Evolutionary conservation across 2,329 filamentous ascomycete species (phyloP).

Genomic region (Paraconiothyrium brasiliense): DNA sequence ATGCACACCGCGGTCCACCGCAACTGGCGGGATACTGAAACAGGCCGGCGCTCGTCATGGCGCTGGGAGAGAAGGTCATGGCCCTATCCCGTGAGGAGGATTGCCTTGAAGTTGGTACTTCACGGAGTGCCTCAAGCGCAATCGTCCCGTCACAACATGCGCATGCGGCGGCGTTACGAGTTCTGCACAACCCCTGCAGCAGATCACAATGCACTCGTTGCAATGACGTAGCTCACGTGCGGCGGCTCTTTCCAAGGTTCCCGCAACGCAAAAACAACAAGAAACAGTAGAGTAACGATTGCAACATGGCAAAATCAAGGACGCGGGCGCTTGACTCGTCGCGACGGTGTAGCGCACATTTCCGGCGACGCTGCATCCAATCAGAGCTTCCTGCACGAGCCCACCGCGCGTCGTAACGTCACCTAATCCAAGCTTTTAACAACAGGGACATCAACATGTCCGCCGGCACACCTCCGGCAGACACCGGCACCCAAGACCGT

Average conservation of each 20-base stretch:
- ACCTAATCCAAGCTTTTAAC: slow-evolving; percentile 3
- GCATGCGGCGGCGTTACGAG: background rate
- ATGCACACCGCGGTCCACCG: no score
- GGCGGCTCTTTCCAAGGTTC: background rate
- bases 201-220: background rate
- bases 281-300: background rate
- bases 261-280: background rate
- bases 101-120: no score
- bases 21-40: no score
- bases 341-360: background rate
- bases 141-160: no score
- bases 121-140: no score
- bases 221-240: background rate
- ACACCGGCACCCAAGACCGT: slow-evolving; percentile 6
- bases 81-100: no score
- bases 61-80: no score
- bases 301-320: background rate
- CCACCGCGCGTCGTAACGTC: slow-evolving; percentile 11
- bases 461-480: background rate
- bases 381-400: background rate
- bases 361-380: background rate
- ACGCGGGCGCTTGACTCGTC: background rate
- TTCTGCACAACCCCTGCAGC: slow-evolving; percentile 3
- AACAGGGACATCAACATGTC: background rate
- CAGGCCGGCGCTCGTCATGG: no score